A percentile compares a stretch with the other conserved stretches of the same genome.
Conservation (phyloP, 768 basidiomycete genomes). For the Kwoniella dejecticola region DNA sequence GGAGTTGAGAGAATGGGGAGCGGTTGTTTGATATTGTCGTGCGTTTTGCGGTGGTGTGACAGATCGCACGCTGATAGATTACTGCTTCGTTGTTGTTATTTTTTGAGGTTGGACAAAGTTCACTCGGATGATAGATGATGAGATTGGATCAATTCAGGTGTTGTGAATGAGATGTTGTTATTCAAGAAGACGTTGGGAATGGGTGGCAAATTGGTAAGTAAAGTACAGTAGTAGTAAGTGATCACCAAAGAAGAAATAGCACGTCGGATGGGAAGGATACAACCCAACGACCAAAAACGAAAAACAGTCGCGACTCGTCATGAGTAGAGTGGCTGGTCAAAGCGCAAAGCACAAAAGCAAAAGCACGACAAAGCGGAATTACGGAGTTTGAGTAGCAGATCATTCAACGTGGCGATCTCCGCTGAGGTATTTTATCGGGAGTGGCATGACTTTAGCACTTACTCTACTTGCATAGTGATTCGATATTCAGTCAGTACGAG, state of each 20-base stretch:
- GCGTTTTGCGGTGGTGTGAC: background rate
- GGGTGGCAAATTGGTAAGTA: background rate
- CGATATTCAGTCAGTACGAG: too few relatives aligned
- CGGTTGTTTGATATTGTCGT: background rate
- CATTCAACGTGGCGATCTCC: constrained; percentile 13
- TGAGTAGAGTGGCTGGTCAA: background rate
- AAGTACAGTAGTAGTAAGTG: background rate
- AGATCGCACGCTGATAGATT: too few relatives aligned
- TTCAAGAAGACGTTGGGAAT: background rate
- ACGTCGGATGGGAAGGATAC: background rate
- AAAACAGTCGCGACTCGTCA: background rate
- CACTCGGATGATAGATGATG: background rate
- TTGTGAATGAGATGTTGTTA: background rate
- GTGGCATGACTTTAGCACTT: too few relatives aligned
- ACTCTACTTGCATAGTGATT: too few relatives aligned
- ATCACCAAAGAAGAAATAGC: constrained; percentile 1
- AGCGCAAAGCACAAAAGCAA: background rate
- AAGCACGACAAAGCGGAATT: background rate
- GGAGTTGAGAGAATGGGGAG: background rate
- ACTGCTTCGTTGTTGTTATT: too few relatives aligned
- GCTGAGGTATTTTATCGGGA: too few relatives aligned
- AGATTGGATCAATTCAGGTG: background rate
- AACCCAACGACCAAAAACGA: background rate
- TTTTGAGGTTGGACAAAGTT: too few relatives aligned
- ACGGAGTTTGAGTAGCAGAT: constrained; percentile 4